Evolutionary conservation across 345 rosid species (phyloP), one percentile per base, ranked within the genome.

Genomic region (Camelina laxa): DNA sequence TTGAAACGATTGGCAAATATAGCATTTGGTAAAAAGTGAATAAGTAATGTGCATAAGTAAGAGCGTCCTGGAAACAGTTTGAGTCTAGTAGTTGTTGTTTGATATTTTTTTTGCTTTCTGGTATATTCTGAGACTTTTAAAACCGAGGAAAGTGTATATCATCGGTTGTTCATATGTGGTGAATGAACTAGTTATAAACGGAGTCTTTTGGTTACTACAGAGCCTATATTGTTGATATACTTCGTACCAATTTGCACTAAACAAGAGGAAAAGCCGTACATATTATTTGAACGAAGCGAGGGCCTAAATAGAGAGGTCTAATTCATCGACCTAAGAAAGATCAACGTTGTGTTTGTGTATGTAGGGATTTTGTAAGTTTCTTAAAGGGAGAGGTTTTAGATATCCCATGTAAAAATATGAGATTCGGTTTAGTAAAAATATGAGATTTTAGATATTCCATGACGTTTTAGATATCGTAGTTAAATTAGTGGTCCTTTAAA

Each of bases 41-140:
- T 74, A 74, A 74, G 57, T 74, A 74, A 57, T 57, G 78, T 74
- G 33, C 60, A 22, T 19, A 49, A 38, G 48, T 48, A 20, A 70
- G 19, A 48, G 65, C 48, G 50, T 56, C 30, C 42, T 45, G 27
- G 36, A 48, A 70, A 48, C 49, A 47, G 60, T 57, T 45, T 36
- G 65, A 44, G 65, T 65, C 48, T 53, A n/a, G 19, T 45, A 62
- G 5, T 64, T 12, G 31, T 65, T 56, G 65, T 56, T 65, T 47
- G 67, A 65, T 59, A 47, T 65, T 74, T 49, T 74, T 47, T 45
- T 58, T 49, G 59, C 47, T 27, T 49, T 70, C 47, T 27, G 30
- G 48, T 14, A 55, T 64, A 11, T 33, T 45, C 59, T 45, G 65
- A 65, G 20, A 73, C 36, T 24, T 36, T 45, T 6, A 9, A 27